Evolutionary conservation across 306 rosid species (phyloP).

Genomic region (Adenanthera pavonina): DNA sequence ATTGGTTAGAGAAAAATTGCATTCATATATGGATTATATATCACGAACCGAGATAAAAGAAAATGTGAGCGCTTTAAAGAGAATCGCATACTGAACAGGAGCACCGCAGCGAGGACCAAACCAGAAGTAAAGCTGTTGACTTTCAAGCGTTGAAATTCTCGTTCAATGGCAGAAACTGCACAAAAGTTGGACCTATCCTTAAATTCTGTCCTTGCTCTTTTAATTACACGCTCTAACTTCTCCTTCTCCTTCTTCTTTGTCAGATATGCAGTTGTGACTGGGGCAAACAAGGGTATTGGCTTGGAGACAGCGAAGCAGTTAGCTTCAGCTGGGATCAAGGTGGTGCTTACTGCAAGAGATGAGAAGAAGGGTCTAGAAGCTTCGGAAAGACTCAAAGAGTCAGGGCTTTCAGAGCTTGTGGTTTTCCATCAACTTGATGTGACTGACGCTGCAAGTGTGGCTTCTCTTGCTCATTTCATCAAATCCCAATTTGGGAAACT

Average conservation of each 20-base stretch:
- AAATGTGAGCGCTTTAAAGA: too few species aligned
- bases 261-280: too few species aligned
- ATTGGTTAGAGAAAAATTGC: too few species aligned
- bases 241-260: not conserved
- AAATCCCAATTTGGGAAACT: conserved; percentile 48
- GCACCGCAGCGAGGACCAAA: too few species aligned
- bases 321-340: conserved; percentile 47
- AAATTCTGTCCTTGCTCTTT: not conserved
- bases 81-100: too few species aligned
- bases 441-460: conserved; percentile 44
- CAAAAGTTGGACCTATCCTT: conserved; percentile 15
- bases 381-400: conserved; percentile 23
- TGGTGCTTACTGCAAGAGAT: conserved; percentile 52
- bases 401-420: conserved; percentile 32
- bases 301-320: conserved; percentile 41
- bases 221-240: not conserved
- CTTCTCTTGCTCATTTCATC: conserved; percentile 44
- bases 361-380: conserved; percentile 51
- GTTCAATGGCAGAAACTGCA: conserved; percentile 30
- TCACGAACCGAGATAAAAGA: too few species aligned
- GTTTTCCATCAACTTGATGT: conserved; percentile 50
- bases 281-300: too few species aligned
- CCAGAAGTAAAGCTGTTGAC: not conserved
- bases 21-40: too few species aligned
- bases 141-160: not conserved